A percentile compares a stretch with the other conserved stretches of the same genome.
These are phyloP conservation scores for Casuarina equisetifolia DNA, from an alignment of 306 rosid species.

Conservation along the genomic window DNA sequence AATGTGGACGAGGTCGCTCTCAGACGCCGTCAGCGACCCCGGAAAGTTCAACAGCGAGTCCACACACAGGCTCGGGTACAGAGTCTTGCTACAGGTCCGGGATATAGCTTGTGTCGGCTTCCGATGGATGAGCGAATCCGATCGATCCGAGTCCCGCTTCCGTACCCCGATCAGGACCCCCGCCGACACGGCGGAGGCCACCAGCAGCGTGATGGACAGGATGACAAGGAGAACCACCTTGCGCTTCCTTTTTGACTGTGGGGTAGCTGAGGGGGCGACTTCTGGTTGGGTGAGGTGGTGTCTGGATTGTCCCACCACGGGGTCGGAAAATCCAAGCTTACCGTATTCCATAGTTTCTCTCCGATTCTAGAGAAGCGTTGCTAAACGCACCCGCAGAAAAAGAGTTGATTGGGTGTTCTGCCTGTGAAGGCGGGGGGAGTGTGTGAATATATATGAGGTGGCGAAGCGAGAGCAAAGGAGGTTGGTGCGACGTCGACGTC, in stretches of 20 bases:
- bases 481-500: slow-evolving; percentile 70
- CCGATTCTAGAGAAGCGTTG: neutral
- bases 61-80: slow-evolving; percentile 62
- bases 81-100: slow-evolving; percentile 58
- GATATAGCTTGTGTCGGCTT: slow-evolving; percentile 80
- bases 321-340: slow-evolving; percentile 28
- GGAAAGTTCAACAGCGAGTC: slow-evolving; percentile 70
- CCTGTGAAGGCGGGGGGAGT: slow-evolving; percentile 22
- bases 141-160: neutral
- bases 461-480: slow-evolving; percentile 24
- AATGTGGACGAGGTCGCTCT: slow-evolving; percentile 79
- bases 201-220: slow-evolving; percentile 43
- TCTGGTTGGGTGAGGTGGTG: slow-evolving; percentile 4
- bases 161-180: slow-evolving; percentile 24
- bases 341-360: slow-evolving; percentile 45
- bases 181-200: slow-evolving; percentile 64
- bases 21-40: slow-evolving; percentile 58
- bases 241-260: slow-evolving; percentile 9
- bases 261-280: neutral
- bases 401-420: neutral
- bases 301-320: slow-evolving; percentile 14
- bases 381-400: neutral
- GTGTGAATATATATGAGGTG: neutral
- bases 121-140: slow-evolving; percentile 15
- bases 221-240: slow-evolving; percentile 45